These are phyloP conservation scores for Mycena chlorophos DNA, from an alignment of 768 basidiomycete species.

Conservation along the genomic window DNA sequence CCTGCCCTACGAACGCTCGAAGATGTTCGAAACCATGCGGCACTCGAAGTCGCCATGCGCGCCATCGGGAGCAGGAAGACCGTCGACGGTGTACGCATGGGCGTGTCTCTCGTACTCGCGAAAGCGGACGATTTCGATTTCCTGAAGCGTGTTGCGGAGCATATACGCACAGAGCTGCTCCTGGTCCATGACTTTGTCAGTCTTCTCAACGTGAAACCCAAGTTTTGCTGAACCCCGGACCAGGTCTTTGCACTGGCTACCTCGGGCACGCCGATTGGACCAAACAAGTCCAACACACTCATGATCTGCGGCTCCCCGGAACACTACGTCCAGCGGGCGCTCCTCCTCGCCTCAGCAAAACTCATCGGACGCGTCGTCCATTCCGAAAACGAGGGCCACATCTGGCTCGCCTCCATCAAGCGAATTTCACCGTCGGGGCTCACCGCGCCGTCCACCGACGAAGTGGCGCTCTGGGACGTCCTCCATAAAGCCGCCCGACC, in stretches of 20 bases:
- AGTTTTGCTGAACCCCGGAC: too few species aligned
- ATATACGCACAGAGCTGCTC: conserved; percentile 43
- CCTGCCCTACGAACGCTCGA: conserved; percentile 43
- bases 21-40: conserved; percentile 53
- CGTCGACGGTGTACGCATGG: conserved; percentile 53
- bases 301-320: conserved; percentile 59
- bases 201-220: neutral
- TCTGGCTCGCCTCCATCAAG: conserved; percentile 51
- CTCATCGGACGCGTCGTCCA: conserved; percentile 61
- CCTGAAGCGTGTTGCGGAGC: conserved; percentile 52
- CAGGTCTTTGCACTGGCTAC: conserved; percentile 55
- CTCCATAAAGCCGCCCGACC: conserved; percentile 60
- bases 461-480: conserved; percentile 67
- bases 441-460: conserved; percentile 55
- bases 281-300: conserved; percentile 42
- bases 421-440: conserved; percentile 35
- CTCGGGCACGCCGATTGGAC: conserved; percentile 35
- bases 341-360: conserved; percentile 64
- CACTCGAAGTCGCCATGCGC: conserved; percentile 48
- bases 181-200: conserved; percentile 38
- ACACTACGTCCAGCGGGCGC: conserved; percentile 63
- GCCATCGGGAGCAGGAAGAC: conserved; percentile 43
- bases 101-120: conserved; percentile 61
- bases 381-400: conserved; percentile 33
- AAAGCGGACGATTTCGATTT: conserved; percentile 58